phyloP scores from a whole-genome alignment of 768 basidiomycete genomes.

The Suillus subalutaceus region DNA sequence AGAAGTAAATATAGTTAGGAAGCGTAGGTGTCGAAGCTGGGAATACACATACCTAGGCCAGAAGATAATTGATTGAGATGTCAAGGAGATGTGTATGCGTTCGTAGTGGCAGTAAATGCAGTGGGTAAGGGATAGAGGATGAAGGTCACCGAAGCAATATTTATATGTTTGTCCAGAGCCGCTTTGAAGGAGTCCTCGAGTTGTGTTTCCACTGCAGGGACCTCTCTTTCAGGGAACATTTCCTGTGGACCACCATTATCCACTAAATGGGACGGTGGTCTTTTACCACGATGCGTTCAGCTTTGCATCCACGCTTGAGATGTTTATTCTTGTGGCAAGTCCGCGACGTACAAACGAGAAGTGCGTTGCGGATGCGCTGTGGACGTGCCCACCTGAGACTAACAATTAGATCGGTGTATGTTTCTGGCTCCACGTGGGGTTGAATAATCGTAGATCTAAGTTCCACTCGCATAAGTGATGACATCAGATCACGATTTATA shows the following conservation, averaged over 20 bases:
- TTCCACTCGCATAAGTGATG: not conserved
- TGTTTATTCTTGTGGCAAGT: not conserved
- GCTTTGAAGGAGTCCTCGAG: not conserved
- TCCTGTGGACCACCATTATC: not conserved
- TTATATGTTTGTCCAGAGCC: not conserved
- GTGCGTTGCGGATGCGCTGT: not conserved
- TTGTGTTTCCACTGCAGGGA: not conserved
- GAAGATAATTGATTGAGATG: not conserved
- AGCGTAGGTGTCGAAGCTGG: not conserved
- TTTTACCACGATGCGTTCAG: not conserved
- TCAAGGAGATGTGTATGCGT: no score
- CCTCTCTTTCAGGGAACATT: not conserved
- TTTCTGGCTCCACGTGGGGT: not conserved
- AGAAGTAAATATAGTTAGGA: not conserved
- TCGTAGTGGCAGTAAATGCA: not conserved
- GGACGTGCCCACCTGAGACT: not conserved
- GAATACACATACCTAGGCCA: not conserved
- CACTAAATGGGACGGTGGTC: not conserved
- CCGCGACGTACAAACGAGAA: not conserved
- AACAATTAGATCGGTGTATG: not conserved
- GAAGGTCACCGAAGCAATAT: not conserved
- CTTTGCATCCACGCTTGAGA: not conserved
- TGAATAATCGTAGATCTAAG: not conserved
- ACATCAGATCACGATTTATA: no score
- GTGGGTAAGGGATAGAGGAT: not conserved